Evolutionary conservation across 495 filamentous ascomycete species (phyloP), one percentile per base, ranked within the genome.

Genomic region (Tricharina praecox): DNA sequence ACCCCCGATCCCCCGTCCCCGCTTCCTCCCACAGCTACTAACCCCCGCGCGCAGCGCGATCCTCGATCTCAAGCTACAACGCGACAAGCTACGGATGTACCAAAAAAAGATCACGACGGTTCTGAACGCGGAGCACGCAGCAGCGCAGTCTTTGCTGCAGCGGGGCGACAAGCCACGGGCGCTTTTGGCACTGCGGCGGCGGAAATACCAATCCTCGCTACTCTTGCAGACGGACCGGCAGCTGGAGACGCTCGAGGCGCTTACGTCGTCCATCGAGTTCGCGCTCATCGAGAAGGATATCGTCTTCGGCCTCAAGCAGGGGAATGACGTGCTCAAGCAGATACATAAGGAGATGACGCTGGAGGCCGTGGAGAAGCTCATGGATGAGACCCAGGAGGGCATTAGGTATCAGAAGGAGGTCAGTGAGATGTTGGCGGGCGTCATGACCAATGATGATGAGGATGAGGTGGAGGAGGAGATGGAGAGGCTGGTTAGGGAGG

Each of bases 391-490:
- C 20, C 82, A 81, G 26, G 88, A 94, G 50, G 88, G 84, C 19
- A 72, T 80, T 53, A 81, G 80, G 11, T 94, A 93, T 67, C 86
- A 94, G 62, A 71, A 76, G 73, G 87, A 48, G 90, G 71, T 97
- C 50, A 87, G 77, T 63, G 85, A 90, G 35, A 84, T 94, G 78
- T 72, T 97, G 9, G 81, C 74, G 8, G 84, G 83, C 1, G 70
- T 74, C 50, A 79, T 95, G 66, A 83, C 81, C 30, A 86, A 83
- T 57, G 80, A 88, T 58, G 92, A 96, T 64, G 90, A 96, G 62
- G 92, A 95, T 51, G 90, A 95, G 58, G 92, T 96, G 20, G 92
- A 95, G 59, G 86, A 95, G 56, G 90, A 96, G 67, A 64, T 97
- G 52, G 85, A 81, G 39, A 78, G 72, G 16, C 66, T 96, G 48